A percentile compares a stretch with the other conserved stretches of the same genome.
Evolutionary conservation across 192 early-diverging fungal species (phyloP).

Genomic region (Mortierella claussenii): DNA sequence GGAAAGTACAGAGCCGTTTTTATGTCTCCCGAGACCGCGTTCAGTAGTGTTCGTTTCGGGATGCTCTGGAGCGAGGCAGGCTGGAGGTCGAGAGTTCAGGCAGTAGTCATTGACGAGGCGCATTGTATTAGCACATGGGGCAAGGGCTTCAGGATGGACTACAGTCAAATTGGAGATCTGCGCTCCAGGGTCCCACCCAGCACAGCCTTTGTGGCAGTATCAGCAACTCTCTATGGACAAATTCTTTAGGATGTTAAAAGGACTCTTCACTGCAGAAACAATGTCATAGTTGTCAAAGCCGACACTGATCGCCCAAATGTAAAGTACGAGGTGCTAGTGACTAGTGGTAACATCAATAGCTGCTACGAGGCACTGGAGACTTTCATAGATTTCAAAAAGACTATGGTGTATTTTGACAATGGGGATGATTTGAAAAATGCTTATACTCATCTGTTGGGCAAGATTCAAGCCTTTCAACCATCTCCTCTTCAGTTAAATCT

Average conservation of each 20-base stretch:
- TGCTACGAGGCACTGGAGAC: background rate
- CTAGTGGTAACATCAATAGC: background rate
- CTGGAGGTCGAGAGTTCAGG: background rate
- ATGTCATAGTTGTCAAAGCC: slow-evolving; percentile 4
- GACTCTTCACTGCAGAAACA: background rate
- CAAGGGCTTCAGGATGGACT: slow-evolving; percentile 6
- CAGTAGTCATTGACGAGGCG: slow-evolving; percentile 14
- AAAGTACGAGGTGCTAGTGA: slow-evolving; percentile 6
- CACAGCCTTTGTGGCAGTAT: slow-evolving; percentile 12
- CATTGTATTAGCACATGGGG: slow-evolving; percentile 24
- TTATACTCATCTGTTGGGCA: background rate
- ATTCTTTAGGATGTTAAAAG: slow-evolving; percentile 7
- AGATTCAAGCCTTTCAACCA: background rate
- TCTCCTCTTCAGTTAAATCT: background rate
- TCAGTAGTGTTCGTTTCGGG: background rate
- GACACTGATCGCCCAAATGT: slow-evolving; percentile 19
- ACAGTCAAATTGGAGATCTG: slow-evolving; percentile 1
- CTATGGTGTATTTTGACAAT: slow-evolving; percentile 19
- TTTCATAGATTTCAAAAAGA: slow-evolving; percentile 1
- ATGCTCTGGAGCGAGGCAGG: slow-evolving; percentile 7
- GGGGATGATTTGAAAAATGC: background rate
- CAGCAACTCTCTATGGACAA: slow-evolving; percentile 5
- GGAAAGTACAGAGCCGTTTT: slow-evolving; percentile 24
- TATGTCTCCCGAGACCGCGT: slow-evolving; percentile 21
- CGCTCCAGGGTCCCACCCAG: slow-evolving; percentile 2